Conservation (phyloP, 108 stramenopile species). For the Pseudonitzschia multistriata region DNA sequence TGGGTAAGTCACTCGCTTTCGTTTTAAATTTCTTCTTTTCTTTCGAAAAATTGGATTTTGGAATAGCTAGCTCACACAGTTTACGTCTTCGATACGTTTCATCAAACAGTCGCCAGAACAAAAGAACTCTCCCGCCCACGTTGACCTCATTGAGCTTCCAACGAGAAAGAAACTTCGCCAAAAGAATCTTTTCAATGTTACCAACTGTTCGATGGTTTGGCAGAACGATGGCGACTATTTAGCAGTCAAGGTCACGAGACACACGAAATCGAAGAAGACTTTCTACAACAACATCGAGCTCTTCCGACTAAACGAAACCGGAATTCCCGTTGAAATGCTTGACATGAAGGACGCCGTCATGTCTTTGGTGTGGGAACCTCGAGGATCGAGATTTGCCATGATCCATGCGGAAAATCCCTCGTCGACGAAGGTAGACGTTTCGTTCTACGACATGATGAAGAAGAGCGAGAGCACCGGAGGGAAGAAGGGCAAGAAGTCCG, state of each 20-base stretch:
- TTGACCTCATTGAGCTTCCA: slow-evolving; percentile 91
- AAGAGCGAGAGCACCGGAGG: slow-evolving; percentile 25
- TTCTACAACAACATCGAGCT: slow-evolving; percentile 94
- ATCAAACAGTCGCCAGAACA: slow-evolving; percentile 76
- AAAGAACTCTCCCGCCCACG: slow-evolving; percentile 90
- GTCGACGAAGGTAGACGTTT: slow-evolving; percentile 83
- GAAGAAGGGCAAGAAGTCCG: slow-evolving; percentile 58
- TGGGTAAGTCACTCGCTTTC: slow-evolving; percentile 58
- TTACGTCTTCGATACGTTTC: slow-evolving; percentile 1
- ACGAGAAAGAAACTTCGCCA: slow-evolving; percentile 88
- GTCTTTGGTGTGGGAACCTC: slow-evolving; percentile 94
- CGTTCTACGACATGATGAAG: slow-evolving; percentile 95
- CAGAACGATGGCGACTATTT: slow-evolving; percentile 92
- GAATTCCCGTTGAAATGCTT: slow-evolving; percentile 94
- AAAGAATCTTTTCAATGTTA: slow-evolving; percentile 94
- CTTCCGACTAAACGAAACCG: slow-evolving; percentile 84
- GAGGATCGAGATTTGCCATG: slow-evolving; percentile 90
- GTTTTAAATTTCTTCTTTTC: background rate
- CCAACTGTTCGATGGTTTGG: slow-evolving; percentile 92
- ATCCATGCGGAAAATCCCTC: slow-evolving; percentile 92
- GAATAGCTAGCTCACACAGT: background rate
- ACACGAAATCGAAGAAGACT: slow-evolving; percentile 96
- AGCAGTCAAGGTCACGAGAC: slow-evolving; percentile 92
- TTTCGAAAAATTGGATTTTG: background rate
- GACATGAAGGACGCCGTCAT: slow-evolving; percentile 92